Base-by-base conservation (phyloP, 2,329 filamentous ascomycete species). In the Amauroascus niger region DNA sequence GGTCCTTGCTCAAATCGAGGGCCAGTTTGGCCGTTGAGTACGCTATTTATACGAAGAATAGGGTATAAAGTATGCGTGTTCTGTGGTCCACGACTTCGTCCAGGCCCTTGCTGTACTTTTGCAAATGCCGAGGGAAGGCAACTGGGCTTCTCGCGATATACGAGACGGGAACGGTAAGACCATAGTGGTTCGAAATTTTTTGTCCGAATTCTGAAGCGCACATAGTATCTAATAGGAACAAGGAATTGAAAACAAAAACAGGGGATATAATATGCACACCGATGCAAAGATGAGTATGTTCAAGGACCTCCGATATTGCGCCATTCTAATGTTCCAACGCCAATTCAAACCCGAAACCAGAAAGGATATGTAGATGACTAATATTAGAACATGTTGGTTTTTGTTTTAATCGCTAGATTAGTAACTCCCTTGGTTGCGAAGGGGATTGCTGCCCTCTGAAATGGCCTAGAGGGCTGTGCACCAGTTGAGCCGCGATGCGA, bases 131-230 rank as follows among this genome's bases (percentile, higher is more conserved):
- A 40, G 33, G n/a, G 6, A 39, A 40, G 47, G 35, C 47, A 49
- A 30, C 26, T 33, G 28, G 46, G 46, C 46, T 20, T 28, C n/a
- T 49, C 26, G 46, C 32, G 46, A 49, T 26, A 39, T 32, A 51
- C 5, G 30, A 45, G 13, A 46, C 16, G 41, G 14, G 18, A 11
- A 52, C 40, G 50, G 14, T 18, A 28, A 30, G 40, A 28, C 22
- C 28, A 37, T 16, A 35, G 32, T 46, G 18, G 30, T 46, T 52
- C 50, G 50, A 52, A 46, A 50, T 20, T 33, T 3, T 44, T 40
- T 52, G 18, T 52, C 41, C 40, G 50, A 52, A 52, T 52, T 52
- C 41, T 52, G 50, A 35, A 33, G 20, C 39, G 22, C 32, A 39
- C 50, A 39, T 30, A 40, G 28, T 37, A 52, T 52, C 28, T 52